phyloP scores from a whole-genome alignment of 805 yeast species.

The Starmerella potacharoeniae region DNA sequence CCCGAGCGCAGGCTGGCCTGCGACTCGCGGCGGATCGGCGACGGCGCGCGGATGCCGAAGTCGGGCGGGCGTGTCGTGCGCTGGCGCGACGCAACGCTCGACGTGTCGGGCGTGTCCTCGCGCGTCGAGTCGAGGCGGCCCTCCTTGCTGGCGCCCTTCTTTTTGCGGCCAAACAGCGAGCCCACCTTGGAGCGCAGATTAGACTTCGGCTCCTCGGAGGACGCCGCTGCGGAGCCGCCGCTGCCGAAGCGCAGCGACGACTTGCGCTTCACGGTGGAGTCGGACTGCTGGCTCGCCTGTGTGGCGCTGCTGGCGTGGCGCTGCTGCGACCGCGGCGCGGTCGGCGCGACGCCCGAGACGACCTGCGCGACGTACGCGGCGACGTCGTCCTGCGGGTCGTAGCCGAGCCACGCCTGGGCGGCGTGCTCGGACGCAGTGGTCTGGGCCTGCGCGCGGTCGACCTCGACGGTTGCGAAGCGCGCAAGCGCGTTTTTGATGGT shows the following conservation, averaged over 20 bases:
- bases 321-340: background rate
- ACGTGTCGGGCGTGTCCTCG: slow-evolving; percentile 7
- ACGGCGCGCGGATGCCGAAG: slow-evolving; percentile 16
- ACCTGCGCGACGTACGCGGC: slow-evolving; percentile 38
- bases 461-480: slow-evolving; percentile 50
- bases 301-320: background rate
- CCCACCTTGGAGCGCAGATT: slow-evolving; percentile 29
- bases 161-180: slow-evolving; percentile 29
- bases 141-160: slow-evolving; percentile 15
- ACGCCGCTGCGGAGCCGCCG: background rate
- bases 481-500: slow-evolving; percentile 55
- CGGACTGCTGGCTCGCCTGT: background rate
- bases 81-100: background rate
- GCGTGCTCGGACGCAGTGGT: slow-evolving; percentile 49
- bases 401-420: slow-evolving; percentile 52
- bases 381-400: slow-evolving; percentile 51
- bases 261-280: slow-evolving; percentile 2
- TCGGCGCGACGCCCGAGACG: slow-evolving; percentile 22
- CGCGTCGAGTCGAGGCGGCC: slow-evolving; percentile 5
- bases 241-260: background rate
- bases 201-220: background rate
- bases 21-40: slow-evolving; percentile 6
- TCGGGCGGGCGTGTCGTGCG: slow-evolving; percentile 20
- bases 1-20: background rate
- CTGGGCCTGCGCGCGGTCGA: slow-evolving; percentile 40